Base-by-base conservation (phyloP, 345 rosid genomes). In the Gynandropsis gynandra region DNA sequence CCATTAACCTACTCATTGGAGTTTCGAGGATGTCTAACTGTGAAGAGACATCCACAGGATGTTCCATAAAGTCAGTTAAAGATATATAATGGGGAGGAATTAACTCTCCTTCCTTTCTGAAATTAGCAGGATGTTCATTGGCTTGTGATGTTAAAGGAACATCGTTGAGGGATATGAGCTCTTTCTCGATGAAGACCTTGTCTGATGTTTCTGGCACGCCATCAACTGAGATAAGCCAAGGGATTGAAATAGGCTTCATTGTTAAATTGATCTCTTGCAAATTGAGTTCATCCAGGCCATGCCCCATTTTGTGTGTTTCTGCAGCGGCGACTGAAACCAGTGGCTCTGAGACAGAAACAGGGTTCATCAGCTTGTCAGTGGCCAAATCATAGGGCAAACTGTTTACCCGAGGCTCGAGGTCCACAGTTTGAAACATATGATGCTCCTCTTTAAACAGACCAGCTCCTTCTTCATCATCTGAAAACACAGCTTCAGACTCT, bases 331-430 rank as follows among this genome's bases (percentile, higher is more conserved):
- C 40, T 4, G 38, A 13, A 20, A 37, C 40, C 53, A 29, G 29
- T 48, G 68, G 54, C 63, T 57, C 16, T 40, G 58, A 37, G 38
- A 27, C 64, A 50, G 71, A 64, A 53, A 60, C 56, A 29, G 58
- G 69, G 41, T 75, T 73, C 17, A 75, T 72, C 51, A 74, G 54
- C 56, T 76, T 77, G 16, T 69, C 82, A 1, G 71, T 59, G 43
- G 65, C 60, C 40, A 52, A 38, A 62, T 68, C 76, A 47, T 67
- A 62, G 1, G 77, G 62, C 35, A 56, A 57, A 66, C 45, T 51
- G 64, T 61, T 53, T 54, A 46, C 15, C 7, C 8, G 53, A 66
- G 74, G 68, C 42, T 77, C 71, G 11, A 41, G 42, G 66, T 72
- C 70, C 59, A 56, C 27, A 8, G 13, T 14, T 19, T 61, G 70